A percentile compares a stretch with the other conserved stretches of the same genome.
Conservation (phyloP, 2,329 filamentous ascomycete genomes). For the Blastomyces silverae region DNA sequence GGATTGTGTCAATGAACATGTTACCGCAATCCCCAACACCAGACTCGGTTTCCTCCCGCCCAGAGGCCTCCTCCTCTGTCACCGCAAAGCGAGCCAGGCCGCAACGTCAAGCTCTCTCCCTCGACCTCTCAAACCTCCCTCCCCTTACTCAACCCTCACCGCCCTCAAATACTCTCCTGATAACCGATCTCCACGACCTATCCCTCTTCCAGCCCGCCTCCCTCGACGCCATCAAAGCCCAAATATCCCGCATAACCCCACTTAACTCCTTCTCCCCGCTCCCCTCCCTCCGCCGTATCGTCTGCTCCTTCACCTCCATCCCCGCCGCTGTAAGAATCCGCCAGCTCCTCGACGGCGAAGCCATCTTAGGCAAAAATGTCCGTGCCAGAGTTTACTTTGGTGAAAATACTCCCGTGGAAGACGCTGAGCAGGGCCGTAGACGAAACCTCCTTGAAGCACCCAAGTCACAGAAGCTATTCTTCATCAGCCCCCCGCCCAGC, state of each 20-base stretch:
- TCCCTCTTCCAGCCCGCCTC: constrained; percentile 43
- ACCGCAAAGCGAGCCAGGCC: constrained; percentile 21
- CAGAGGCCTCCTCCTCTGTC: constrained; percentile 24
- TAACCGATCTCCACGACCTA: constrained; percentile 44
- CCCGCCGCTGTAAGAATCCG: constrained; percentile 41
- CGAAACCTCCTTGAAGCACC: constrained; percentile 50
- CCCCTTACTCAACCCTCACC: constrained; percentile 41
- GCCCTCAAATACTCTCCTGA: constrained; percentile 47
- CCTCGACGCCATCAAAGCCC: constrained; percentile 39
- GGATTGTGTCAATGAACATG: neutral
- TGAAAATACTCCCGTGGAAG: constrained; percentile 41
- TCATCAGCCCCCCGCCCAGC: constrained; percentile 58
- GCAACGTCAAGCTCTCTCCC: constrained; percentile 34
- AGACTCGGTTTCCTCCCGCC: constrained; percentile 11
- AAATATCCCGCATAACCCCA: constrained; percentile 38
- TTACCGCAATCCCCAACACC: constrained; percentile 5
- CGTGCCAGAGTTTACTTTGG: constrained; percentile 49
- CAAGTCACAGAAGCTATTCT: constrained; percentile 56
- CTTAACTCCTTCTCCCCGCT: constrained; percentile 48
- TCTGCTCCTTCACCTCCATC: constrained; percentile 43
- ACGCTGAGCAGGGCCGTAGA: constrained; percentile 31
- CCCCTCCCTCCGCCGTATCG: constrained; percentile 46
- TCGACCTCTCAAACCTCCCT: constrained; percentile 44
- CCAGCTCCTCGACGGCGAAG: constrained; percentile 37
- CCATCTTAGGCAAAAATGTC: constrained; percentile 30